Evolutionary conservation across 1,284 basidiomycete genomes (phyloP).

Genomic region (Trichosporon asahii): DNA sequence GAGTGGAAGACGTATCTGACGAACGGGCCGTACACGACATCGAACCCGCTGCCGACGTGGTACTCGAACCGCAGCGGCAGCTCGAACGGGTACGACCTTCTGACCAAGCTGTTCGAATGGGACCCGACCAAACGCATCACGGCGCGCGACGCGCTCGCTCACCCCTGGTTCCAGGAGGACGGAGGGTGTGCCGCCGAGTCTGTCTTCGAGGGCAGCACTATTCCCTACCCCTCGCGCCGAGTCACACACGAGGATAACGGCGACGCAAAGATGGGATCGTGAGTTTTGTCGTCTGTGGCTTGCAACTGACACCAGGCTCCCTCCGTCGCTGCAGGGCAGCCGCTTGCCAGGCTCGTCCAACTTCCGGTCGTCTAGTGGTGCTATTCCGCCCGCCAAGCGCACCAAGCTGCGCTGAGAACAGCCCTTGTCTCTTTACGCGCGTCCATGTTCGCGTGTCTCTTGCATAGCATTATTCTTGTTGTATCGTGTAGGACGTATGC

Average conservation of each 20-base stretch:
- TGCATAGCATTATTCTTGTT: slow-evolving; percentile 11
- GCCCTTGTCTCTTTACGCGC: background rate
- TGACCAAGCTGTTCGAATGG: slow-evolving; percentile 78
- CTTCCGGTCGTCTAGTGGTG: slow-evolving; percentile 40
- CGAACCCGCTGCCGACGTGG: slow-evolving; percentile 58
- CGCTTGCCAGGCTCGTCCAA: slow-evolving; percentile 45
- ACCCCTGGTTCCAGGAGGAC: slow-evolving; percentile 59
- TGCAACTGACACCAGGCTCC: slow-evolving; percentile 30
- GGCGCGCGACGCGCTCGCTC: slow-evolving; percentile 73
- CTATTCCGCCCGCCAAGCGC: slow-evolving; percentile 28
- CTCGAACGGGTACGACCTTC: slow-evolving; percentile 68
- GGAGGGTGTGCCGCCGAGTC: slow-evolving; percentile 47
- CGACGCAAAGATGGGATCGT: slow-evolving; percentile 53
- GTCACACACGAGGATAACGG: slow-evolving; percentile 58
- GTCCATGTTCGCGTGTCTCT: slow-evolving; percentile 8
- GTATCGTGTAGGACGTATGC: slow-evolving; percentile 8
- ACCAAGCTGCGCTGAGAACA: slow-evolving; percentile 32
- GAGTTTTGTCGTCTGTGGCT: slow-evolving; percentile 26
- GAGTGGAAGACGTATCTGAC: slow-evolving; percentile 80
- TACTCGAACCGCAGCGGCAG: slow-evolving; percentile 61
- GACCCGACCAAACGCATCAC: slow-evolving; percentile 84
- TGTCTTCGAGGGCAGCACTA: slow-evolving; percentile 49
- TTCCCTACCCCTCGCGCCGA: slow-evolving; percentile 54
- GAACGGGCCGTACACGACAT: slow-evolving; percentile 58
- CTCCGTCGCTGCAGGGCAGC: slow-evolving; percentile 40